These are phyloP conservation scores for Penicillium atrosanguineum DNA, from an alignment of 495 filamentous ascomycete genomes.

Conservation along the genomic window DNA sequence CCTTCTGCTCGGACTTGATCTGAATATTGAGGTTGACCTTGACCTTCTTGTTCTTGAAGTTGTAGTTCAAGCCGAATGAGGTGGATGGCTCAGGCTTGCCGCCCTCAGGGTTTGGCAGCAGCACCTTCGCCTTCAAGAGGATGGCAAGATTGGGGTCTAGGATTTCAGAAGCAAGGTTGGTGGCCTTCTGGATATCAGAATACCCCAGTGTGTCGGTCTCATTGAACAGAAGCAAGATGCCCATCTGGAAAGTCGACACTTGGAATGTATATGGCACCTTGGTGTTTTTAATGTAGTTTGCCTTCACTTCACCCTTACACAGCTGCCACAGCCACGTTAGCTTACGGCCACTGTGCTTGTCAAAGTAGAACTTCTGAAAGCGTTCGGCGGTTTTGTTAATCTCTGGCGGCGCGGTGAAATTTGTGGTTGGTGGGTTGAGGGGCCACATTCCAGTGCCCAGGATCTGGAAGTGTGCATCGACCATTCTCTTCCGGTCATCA, in stretches of 20 bases:
- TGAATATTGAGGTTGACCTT: constrained; percentile 93
- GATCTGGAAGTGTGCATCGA: constrained; percentile 82
- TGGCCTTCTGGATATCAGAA: constrained; percentile 79
- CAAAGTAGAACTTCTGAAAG: constrained; percentile 87
- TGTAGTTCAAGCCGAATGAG: constrained; percentile 77
- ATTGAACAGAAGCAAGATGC: constrained; percentile 94
- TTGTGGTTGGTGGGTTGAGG: constrained; percentile 75
- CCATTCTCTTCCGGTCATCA: constrained; percentile 54
- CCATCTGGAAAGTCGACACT: constrained; percentile 97
- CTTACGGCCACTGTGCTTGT: constrained; percentile 95
- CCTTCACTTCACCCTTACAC: constrained; percentile 94
- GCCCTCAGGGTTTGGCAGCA: constrained; percentile 65
- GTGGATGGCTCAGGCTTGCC: constrained; percentile 75
- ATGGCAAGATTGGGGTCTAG: constrained; percentile 83
- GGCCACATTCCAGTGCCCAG: constrained; percentile 98
- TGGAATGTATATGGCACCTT: constrained; percentile 97
- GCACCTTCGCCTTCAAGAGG: constrained; percentile 86
- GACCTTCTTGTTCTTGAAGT: constrained; percentile 97
- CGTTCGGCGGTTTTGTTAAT: constrained; percentile 83
- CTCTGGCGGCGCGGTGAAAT: constrained; percentile 80
- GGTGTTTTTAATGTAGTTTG: constrained; percentile 82
- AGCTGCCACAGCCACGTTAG: constrained; percentile 98
- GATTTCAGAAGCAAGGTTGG: constrained; percentile 71
- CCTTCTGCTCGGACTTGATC: constrained; percentile 92
- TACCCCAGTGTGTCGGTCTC: constrained; percentile 82